Evolutionary conservation across 106 monocot species (phyloP), one percentile per base, ranked within the genome.

Genomic region (Dactylorhiza incarnata): DNA sequence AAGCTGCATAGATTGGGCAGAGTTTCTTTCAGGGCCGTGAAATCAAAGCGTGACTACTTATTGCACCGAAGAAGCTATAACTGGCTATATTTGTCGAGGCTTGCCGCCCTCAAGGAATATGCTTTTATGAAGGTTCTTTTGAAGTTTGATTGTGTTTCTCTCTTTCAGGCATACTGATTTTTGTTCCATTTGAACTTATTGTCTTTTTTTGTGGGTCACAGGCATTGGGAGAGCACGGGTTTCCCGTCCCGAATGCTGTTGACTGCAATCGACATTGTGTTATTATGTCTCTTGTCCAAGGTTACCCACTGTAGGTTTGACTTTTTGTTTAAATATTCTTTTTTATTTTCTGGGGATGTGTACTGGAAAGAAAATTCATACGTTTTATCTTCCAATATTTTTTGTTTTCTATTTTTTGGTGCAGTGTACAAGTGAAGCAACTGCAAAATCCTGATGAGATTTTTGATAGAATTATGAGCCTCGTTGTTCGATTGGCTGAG

Each of bases 181-280:
- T 68, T 75, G 43, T 77, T n/a, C 9, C 20, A 62, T 48, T 29
- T 26, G 8, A 48, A 75, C 51, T 68, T 50, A 45, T 63, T 61
- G 37, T 37, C 37, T 19, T 37, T 72, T 61, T 61, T 48, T 68
- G 5, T 56, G 17, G 9, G 24, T 37, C 77, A 9, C 49, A 99
- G 97, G 97, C 99, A 78, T 78, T 99, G 61, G 99, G 88, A 55
- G 89, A 94, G 77, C 91, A 94, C 87, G 94, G 78, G 7, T 99
- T 99, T 88, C 94, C 99, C 55, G 99, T 99, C 49, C 99, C 99
- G 76, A 77, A 73, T 68, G 99, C 99, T 78, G 88, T 94, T 20
- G 99, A 99, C 73, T 92, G 92, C 77, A 99, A 94, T 73, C 84
- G 94, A 44, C 94, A 99, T 84, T 99, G 99, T 76, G 88, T 99